Evolutionary conservation across 2,329 filamentous ascomycete species (phyloP).

Genomic region (Lachnellula willkommii): DNA sequence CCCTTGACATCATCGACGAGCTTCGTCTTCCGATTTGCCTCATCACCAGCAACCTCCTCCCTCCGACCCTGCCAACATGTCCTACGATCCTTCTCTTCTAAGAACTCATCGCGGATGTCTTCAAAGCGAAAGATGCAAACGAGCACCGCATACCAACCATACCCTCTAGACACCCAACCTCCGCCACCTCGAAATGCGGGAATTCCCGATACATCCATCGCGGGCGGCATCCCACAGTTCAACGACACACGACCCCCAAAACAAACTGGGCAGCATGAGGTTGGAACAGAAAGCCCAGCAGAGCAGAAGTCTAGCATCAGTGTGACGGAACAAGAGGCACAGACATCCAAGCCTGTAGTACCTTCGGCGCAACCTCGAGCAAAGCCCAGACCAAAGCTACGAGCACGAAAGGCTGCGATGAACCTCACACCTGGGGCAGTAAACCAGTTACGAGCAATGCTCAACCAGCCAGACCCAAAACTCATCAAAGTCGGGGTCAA

Average conservation of each 20-base stretch:
- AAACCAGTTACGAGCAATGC: constrained; percentile 67
- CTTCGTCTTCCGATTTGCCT: constrained; percentile 28
- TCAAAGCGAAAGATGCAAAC: constrained; percentile 60
- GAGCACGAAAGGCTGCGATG: constrained; percentile 86
- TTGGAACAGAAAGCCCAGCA: constrained; percentile 5
- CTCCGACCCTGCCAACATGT: constrained; percentile 36
- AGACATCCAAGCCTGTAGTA: constrained; percentile 53
- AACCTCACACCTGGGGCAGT: constrained; percentile 77
- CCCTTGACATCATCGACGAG: constrained; percentile 29
- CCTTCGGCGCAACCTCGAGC: constrained; percentile 31
- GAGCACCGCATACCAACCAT: constrained; percentile 58
- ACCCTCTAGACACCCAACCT: constrained; percentile 50
- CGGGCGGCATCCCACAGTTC: constrained; percentile 38
- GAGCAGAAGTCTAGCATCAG: constrained; percentile 38
- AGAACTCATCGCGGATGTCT: constrained; percentile 38
- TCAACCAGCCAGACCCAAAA: constrained; percentile 83
- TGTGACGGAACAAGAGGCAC: constrained; percentile 58
- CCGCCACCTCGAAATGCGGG: constrained; percentile 50
- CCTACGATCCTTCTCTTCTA: constrained; percentile 44
- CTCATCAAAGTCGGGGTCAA: constrained; percentile 91
- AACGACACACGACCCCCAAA: constrained; percentile 44
- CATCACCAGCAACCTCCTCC: constrained; percentile 28
- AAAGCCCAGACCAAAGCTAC: constrained; percentile 61
- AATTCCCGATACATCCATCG: constrained; percentile 57
- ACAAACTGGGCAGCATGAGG: constrained; percentile 31